Percentiles rank a stretch among this genome's conserved stretches.
Evolutionary conservation across 306 rosid genomes (phyloP).

Genomic region (Notholithocarpus densiflorus): DNA sequence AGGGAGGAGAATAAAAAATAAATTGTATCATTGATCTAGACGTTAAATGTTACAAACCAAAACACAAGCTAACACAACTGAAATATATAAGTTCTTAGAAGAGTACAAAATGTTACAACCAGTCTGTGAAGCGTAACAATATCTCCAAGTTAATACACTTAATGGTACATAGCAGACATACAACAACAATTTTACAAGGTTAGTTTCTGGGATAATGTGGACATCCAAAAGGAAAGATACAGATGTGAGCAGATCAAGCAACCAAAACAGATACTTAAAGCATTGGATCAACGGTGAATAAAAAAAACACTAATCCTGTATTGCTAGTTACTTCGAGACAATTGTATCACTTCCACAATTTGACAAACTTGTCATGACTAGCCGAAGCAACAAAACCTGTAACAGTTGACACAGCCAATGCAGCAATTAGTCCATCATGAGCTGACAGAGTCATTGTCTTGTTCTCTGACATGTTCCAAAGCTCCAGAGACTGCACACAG

Average conservation of each 20-base stretch:
- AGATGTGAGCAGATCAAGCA: constrained; percentile 16
- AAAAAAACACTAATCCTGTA: constrained; percentile 23
- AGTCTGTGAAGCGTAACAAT: background rate
- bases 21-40: too few relatives aligned
- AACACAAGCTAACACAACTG: too few relatives aligned
- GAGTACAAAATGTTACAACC: background rate
- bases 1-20: too few relatives aligned
- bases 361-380: constrained; percentile 82
- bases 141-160: background rate
- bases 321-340: constrained; percentile 22
- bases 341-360: constrained; percentile 75
- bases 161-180: background rate
- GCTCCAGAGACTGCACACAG: constrained; percentile 86
- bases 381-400: constrained; percentile 90
- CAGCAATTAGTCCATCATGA: constrained; percentile 82
- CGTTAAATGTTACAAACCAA: too few relatives aligned
- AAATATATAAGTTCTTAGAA: too few relatives aligned
- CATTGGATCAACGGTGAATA: constrained; percentile 15
- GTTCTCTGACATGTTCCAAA: constrained; percentile 91
- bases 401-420: constrained; percentile 70
- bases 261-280: constrained; percentile 19
- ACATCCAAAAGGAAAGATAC: constrained; percentile 5
- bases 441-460: constrained; percentile 90
- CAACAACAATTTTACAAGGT: background rate
- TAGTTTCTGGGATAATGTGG: constrained; percentile 2